Base-by-base conservation (phyloP, 2,329 filamentous ascomycete genomes). In the Whalleya microplaca region DNA sequence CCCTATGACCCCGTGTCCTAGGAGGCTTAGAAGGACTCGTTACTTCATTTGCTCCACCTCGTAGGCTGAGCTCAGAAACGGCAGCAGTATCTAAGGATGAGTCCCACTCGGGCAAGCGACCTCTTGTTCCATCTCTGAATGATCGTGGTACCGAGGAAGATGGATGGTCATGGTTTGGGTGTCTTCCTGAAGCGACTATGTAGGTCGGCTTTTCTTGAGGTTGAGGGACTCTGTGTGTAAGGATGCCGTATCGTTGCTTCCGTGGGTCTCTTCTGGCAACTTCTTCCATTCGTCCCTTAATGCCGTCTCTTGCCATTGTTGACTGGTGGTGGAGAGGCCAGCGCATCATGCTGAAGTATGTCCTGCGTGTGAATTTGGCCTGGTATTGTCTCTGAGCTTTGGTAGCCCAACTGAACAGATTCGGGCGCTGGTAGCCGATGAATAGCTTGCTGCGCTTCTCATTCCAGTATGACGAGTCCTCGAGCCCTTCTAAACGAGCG, bases 321-420 rank as follows among this genome's bases (percentile, higher is more conserved):
- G 57, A 67, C 61, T 80, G 76, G 50, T 77, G 64, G 21, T 75
- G 63, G 19, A 76, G 43, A 37, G 80, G 80, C 80, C 81, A 84
- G 41, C 79, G 74, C 63, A 77, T 71, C 44, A 83, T 66, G 59
- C 70, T 67, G 69, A 80, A 83, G 65, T 74, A 83, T 5, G 64
- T 59, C 45, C 61, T 65, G 49, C 70, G 66, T 16, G 64, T 68
- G 50, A 66, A 69, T 20, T 60, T 63, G 6, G 69, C 67, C 48
- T 72, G 69, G 53, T 62, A 69, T 47, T 62, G 59, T 51, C 70
- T 64, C 53, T 71, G 65, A 41, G 57, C 58, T 58, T 62, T 49
- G 49, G 65, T 70, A 50, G 69, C 69, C 69, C 69, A 72, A 51
- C 62, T 66, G 63, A 69, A 72, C 41, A 72, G 63, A 53, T 61